A percentile compares a stretch with the other conserved stretches of the same genome.
phyloP scores from a whole-genome alignment of 495 filamentous ascomycete species.

The Aspergillus heteromorphus region DNA sequence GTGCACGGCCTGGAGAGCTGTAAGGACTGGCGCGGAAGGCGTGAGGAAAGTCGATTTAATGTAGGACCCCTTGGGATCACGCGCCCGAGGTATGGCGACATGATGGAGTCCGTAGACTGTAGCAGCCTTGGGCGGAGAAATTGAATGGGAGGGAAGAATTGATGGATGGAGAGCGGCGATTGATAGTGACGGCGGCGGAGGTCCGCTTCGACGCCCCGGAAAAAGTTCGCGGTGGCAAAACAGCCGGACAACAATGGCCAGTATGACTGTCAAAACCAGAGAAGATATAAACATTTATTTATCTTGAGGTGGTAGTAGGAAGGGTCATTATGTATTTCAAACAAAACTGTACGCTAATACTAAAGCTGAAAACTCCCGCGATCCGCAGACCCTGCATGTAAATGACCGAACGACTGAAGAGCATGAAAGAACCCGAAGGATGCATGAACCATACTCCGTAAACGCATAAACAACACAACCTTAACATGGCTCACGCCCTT shows the following conservation, averaged over 20 bases:
- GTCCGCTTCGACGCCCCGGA: constrained; percentile 10
- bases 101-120: constrained; percentile 16
- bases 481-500: constrained; percentile 18
- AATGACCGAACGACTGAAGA: background rate
- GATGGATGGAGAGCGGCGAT: constrained; percentile 21
- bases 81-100: constrained; percentile 30
- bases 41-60: background rate
- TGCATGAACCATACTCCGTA: background rate
- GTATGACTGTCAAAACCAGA: too few relatives aligned
- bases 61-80: constrained; percentile 18
- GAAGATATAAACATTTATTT: too few relatives aligned
- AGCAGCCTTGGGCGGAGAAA: constrained; percentile 18
- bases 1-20: constrained; percentile 1
- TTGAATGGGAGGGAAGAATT: constrained; percentile 2
- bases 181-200: constrained; percentile 1
- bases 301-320: too few relatives aligned
- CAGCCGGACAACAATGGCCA: background rate
- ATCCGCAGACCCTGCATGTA: background rate
- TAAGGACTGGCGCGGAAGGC: background rate
- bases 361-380: background rate
- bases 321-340: background rate
- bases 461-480: background rate
- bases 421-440: background rate
- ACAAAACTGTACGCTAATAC: background rate
- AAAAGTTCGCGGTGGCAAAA: constrained; percentile 17